Base-by-base conservation (phyloP, 2,329 filamentous ascomycete species). In the Fusarium piperis region DNA sequence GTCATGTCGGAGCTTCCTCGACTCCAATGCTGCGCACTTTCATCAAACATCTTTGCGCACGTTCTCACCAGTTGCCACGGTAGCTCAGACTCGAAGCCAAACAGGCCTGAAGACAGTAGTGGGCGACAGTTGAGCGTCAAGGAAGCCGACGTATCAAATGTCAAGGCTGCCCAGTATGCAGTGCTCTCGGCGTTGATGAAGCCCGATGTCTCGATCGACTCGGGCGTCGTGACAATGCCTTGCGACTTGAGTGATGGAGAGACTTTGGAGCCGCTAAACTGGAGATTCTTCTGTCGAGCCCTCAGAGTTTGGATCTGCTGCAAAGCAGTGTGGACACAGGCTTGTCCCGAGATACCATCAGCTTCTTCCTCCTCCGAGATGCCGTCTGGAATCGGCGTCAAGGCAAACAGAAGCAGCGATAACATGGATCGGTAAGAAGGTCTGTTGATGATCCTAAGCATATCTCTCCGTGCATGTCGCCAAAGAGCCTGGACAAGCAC, bases 341-440 rank as follows among this genome's bases (percentile, higher is more conserved):
- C 74, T 58, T 82, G 81, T 0, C 81, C 82, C 2, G 79, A 80
- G 3, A 84, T 78, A 0, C 82, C 82, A 33, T 83, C 80, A 2
- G 76, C 60, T 55, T 84, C 82, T 66, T 84, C 82, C 1, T 82
- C 82, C 44, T 83, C 82, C 0, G 79, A 79, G 15, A 84, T 80
- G 0, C 80, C 81, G 0, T 74, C 72, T 0, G 82, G 82, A 33
- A 84, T 82, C 1, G 82, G 82, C 2, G 81, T 83, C 41, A 82
- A 63, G 4, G 80, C 79, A 61, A 83, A 84, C 0, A 84, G 74
- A 59, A 82, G 80, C 1, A 84, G 66, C 0, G 80, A 79, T 2
- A 84, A 70, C 71, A 83, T 82, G 0, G 82, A 84, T 11, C 81
- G 78, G 58, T 84, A 84, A 0, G 80, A 83, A 0, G 81, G 78